These are phyloP conservation scores for Chaetomium sp. DNA, from an alignment of 2,329 filamentous ascomycete species.

Conservation along the genomic window DNA sequence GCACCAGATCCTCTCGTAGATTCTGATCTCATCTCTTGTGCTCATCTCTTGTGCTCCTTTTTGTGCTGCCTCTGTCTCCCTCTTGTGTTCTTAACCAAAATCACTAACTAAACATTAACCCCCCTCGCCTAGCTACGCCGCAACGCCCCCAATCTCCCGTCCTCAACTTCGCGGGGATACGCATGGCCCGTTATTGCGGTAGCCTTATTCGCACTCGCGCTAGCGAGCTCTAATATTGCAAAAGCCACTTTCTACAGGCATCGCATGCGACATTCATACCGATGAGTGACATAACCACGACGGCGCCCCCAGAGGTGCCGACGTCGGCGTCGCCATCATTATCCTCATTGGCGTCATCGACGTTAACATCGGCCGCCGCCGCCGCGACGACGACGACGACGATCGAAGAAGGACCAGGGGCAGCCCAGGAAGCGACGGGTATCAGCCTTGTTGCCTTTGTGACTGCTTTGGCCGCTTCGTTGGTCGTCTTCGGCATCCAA, in stretches of 20 bases:
- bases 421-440: conserved; percentile 42
- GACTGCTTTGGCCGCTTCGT: conserved; percentile 63
- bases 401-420: conserved; percentile 19
- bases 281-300: conserved; percentile 23
- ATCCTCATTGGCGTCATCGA: conserved; percentile 7
- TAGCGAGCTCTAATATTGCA: neutral
- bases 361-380: conserved; percentile 4
- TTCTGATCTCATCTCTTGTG: conserved; percentile 5
- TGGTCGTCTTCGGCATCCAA: conserved; percentile 65
- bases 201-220: neutral
- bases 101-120: neutral
- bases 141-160: neutral
- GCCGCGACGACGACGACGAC: conserved; percentile 17
- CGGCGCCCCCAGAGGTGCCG: conserved; percentile 19
- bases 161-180: neutral
- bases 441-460: conserved; percentile 60
- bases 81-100: neutral
- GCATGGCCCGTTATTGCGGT: conserved; percentile 17
- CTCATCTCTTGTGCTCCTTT: neutral
- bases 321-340: conserved; percentile 6
- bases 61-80: neutral
- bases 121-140: neutral
- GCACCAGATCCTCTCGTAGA: neutral
- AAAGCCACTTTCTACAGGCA: neutral
- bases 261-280: conserved; percentile 14